Evolutionary conservation across 2,329 filamentous ascomycete genomes (phyloP), one percentile per base, ranked within the genome.

Genomic region (Fusarium subtropicale): DNA sequence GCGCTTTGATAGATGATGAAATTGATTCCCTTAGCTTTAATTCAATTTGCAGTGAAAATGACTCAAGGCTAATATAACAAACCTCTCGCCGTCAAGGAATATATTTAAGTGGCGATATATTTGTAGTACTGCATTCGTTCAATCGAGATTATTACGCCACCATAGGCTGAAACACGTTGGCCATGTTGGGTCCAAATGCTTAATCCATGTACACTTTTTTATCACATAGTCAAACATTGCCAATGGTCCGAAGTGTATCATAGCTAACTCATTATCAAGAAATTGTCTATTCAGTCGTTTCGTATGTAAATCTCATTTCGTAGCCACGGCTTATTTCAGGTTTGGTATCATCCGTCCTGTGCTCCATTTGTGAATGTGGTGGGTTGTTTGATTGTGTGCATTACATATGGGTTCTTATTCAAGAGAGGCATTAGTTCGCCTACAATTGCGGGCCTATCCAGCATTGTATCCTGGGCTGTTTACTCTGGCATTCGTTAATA

Each of bases 1-100:
- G 60, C 58, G 59, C 57, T 68, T 74, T 75, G 71, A 76, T 76
- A 76, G 75, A 76, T 73, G 71, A 72, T 68, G 74, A 73, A 76
- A 75, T 76, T 75, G 75, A 76, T 75, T 76, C 71, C 59, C 70
- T 68, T 67, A 67, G 64, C 39, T 60, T 62, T 57, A 67, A 64
- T 18, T 34, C 31, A 28, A 18, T 8, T 20, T 31, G n/a, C 26
- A 39, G 28, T 47, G 50, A 33, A 2, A 20, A 20, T 47, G 48
- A 33, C 7, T 16, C 7, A 39, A n/a, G 9, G 18, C 13, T 6
- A 22, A 26, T 7, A 15, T 6, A 22, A 26, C 12, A 15, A 26
- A 5, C 4, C 13, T 15, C 15, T 13, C 15, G 26, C 11, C 24
- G 16, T 18, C 16, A 30, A 20, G 7, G 13, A 26, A 28, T n/a